phyloP scores from a whole-genome alignment of 495 filamentous ascomycete species.

The Sordaria brevicollis region DNA sequence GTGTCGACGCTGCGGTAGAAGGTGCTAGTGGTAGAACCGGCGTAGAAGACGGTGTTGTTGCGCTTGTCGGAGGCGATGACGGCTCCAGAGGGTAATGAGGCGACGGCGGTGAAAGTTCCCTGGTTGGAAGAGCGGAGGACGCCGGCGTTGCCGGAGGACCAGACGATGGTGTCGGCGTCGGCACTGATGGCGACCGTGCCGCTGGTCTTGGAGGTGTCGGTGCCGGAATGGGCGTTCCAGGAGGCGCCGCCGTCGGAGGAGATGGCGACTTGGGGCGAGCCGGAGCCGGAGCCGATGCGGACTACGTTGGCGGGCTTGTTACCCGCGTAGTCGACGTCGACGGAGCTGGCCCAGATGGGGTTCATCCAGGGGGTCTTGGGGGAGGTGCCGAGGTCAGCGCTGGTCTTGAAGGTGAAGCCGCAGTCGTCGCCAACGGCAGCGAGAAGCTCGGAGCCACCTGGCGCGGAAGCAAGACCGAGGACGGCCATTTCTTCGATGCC shows the following conservation, averaged over 20 bases:
- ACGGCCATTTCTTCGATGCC: conserved; percentile 52
- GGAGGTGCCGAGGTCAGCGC: conserved; percentile 33
- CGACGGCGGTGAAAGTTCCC: conserved; percentile 32
- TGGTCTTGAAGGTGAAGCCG: conserved; percentile 39
- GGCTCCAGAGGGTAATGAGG: conserved; percentile 32
- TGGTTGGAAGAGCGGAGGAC: conserved; percentile 32
- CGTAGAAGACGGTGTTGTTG: conserved; percentile 44
- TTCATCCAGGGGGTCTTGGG: conserved; percentile 39
- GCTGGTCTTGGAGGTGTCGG: conserved; percentile 28
- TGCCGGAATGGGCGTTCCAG: conserved; percentile 39
- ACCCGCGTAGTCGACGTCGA: conserved; percentile 48
- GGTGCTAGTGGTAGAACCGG: conserved; percentile 22
- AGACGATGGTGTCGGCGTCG: conserved; percentile 41
- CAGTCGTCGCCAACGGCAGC: conserved; percentile 49
- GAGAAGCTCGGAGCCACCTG: conserved; percentile 43
- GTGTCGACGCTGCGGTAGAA: conserved; percentile 41
- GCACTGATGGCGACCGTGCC: conserved; percentile 44
- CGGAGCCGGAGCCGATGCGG: conserved; percentile 41
- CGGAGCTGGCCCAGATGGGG: conserved; percentile 39
- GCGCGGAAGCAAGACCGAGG: conserved; percentile 39
- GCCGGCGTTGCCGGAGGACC: conserved; percentile 30
- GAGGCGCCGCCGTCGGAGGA: conserved; percentile 33
- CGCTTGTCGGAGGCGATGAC: conserved; percentile 44
- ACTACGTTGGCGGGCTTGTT: conserved; percentile 41
- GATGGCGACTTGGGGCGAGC: conserved; percentile 30